A percentile compares a stretch with the other conserved stretches of the same genome.
Evolutionary conservation across 495 filamentous ascomycete species (phyloP).

Genomic region (Aspergillus olivimuriae): DNA sequence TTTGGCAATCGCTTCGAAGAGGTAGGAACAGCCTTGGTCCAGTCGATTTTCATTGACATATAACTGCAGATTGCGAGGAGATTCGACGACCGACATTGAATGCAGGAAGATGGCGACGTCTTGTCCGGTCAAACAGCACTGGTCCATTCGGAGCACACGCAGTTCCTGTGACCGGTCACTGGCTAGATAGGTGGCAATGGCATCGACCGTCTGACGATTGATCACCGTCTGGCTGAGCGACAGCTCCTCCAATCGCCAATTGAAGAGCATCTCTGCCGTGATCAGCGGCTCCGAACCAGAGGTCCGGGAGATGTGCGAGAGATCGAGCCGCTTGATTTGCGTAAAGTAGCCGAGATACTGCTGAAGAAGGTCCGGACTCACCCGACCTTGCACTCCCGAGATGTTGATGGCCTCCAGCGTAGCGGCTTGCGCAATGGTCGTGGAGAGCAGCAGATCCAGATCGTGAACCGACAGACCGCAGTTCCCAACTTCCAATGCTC

Average conservation of each 20-base stretch:
- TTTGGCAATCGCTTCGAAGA: constrained; percentile 62
- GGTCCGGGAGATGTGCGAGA: constrained; percentile 61
- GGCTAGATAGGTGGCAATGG: constrained; percentile 58
- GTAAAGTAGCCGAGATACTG: constrained; percentile 59
- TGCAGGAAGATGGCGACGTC: constrained; percentile 74
- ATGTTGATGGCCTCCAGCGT: constrained; percentile 74
- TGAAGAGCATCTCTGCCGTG: constrained; percentile 56
- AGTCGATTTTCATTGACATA: constrained; percentile 77
- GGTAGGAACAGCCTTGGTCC: constrained; percentile 60
- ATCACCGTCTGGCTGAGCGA: constrained; percentile 59
- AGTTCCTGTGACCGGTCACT: constrained; percentile 59
- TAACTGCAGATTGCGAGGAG: constrained; percentile 63
- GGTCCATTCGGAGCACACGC: constrained; percentile 63
- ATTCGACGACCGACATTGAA: constrained; percentile 54
- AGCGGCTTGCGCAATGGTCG: constrained; percentile 51
- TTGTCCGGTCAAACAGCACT: constrained; percentile 72
- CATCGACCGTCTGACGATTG: constrained; percentile 47
- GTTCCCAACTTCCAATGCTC: constrained; percentile 73
- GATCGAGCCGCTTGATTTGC: constrained; percentile 64
- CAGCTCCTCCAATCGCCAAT: constrained; percentile 73
- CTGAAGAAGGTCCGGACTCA: constrained; percentile 58
- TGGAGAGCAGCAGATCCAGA: constrained; percentile 38
- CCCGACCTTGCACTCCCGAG: constrained; percentile 66
- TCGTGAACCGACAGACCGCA: constrained; percentile 61
- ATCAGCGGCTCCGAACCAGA: constrained; percentile 60